These are phyloP conservation scores for Epichloe gansuensis DNA, from an alignment of 2,329 filamentous ascomycete species.

Conservation along the genomic window DNA sequence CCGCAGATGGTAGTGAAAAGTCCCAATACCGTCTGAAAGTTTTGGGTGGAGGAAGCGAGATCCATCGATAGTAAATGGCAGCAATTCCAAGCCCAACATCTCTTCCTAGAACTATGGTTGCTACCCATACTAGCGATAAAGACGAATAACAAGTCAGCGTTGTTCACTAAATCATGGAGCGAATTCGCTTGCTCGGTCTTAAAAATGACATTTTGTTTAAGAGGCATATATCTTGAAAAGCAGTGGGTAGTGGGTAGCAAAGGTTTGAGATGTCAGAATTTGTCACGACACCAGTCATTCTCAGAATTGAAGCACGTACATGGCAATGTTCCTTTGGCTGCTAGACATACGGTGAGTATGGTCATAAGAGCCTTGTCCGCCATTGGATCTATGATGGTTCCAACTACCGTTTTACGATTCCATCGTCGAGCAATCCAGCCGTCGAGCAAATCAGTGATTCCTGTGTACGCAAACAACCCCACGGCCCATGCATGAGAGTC, in stretches of 20 bases:
- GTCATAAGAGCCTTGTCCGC: conserved; percentile 97
- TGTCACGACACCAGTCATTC: neutral
- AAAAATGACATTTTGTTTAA: neutral
- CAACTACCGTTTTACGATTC: conserved; percentile 84
- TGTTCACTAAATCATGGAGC: neutral
- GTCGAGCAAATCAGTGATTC: conserved; percentile 81
- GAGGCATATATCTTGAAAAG: neutral
- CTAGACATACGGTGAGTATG: conserved; percentile 72
- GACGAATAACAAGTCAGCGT: neutral
- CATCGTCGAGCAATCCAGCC: conserved; percentile 85
- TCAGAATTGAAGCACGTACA: conserved; percentile 33
- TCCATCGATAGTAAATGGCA: conserved; percentile 92
- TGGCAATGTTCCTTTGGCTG: conserved; percentile 69
- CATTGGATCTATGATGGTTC: conserved; percentile 90
- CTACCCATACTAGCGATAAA: conserved; percentile 56
- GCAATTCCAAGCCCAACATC: conserved; percentile 73
- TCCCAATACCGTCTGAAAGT: conserved; percentile 93
- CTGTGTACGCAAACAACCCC: conserved; percentile 81
- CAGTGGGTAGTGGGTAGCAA: neutral
- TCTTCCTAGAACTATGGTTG: conserved; percentile 77
- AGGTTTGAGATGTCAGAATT: neutral
- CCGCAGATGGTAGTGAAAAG: conserved; percentile 78
- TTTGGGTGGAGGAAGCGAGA: conserved; percentile 84
- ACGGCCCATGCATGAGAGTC: conserved; percentile 69
- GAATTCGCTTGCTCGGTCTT: neutral